Base-by-base conservation (phyloP, 805 yeast genomes). In the Pichia scutulata region DNA sequence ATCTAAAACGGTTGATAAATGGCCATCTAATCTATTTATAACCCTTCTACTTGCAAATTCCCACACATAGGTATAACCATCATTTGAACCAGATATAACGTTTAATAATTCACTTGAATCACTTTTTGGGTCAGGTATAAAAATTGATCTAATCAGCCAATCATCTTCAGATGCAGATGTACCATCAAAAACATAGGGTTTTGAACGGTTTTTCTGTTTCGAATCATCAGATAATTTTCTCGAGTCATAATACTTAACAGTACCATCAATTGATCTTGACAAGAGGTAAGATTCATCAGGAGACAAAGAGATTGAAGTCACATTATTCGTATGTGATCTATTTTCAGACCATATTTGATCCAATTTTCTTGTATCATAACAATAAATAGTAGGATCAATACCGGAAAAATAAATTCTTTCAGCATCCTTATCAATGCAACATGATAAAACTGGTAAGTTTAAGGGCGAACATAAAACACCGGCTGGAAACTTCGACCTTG, bases 31-130 rank as follows among this genome's bases (percentile, higher is more conserved):
- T 57, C 82, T 80, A 44, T 71, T 66, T 7, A 71, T 52, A 24
- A 82, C 56, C 44, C 70, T 70, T 47, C 79, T 67, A 0, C 83
- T 69, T 4, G 71, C 70, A 16, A 76, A 68, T 53, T 82, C 82
- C 92, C 90, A 86, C 3, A 74, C 55, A 6, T 80, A 77, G 0
- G 77, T 73, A 7, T 78, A 71, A 1, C 74, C 69, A 61, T 85
- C 89, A 26, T 77, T 79, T 1, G 87, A 76, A 0, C 92, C 93
- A 18, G 87, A 77, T 3, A 67, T 55, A 9, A 78, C 60, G 57
- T 70, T 52, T 16, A 48, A 42, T 12, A 48, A 10, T 26, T 58
- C 60, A 12, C 52, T 51, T 57, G 73, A 60, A 47, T 67, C 71
- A n/a, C 39, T 37, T 58, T 70, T 58, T 46, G 64, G 67, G 47